Percentiles rank a stretch among this genome's conserved stretches.
These are phyloP conservation scores for Hansenula sp. DNA, from an alignment of 1,139 yeast species.

Conservation along the genomic window DNA sequence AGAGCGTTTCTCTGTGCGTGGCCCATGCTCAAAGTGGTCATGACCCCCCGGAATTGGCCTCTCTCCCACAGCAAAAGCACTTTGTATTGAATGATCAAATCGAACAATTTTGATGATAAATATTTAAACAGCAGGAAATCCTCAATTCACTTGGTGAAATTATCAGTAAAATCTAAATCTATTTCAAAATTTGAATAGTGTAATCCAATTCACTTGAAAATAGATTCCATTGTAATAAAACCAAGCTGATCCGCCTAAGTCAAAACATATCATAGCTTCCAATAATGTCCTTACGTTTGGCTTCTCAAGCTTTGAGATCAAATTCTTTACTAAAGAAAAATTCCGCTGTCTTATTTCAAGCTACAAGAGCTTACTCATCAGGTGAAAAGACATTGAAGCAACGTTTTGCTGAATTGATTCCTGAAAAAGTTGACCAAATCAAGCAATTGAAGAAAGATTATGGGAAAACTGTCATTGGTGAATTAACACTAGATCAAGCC, in stretches of 20 bases:
- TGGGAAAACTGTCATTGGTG: constrained; percentile 90
- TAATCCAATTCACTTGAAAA: no score
- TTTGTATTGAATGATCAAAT: background rate
- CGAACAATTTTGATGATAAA: background rate
- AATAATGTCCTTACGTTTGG: constrained; percentile 24
- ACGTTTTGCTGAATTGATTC: constrained; percentile 89
- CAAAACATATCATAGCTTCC: no score
- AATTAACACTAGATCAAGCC: constrained; percentile 91
- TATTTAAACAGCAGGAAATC: background rate
- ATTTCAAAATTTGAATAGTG: no score
- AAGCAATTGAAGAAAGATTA: constrained; percentile 85
- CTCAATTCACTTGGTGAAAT: background rate
- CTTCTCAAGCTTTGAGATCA: constrained; percentile 18
- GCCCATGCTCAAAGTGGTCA: no score
- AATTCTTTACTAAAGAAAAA: constrained; percentile 17
- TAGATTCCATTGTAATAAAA: no score
- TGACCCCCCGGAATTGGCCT: background rate
- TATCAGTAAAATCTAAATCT: no score
- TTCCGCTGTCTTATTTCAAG: constrained; percentile 8
- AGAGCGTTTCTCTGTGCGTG: no score
- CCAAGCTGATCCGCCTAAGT: no score
- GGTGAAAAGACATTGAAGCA: constrained; percentile 71
- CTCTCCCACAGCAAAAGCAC: background rate
- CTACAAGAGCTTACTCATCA: constrained; percentile 27
- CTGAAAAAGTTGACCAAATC: constrained; percentile 88